These are phyloP conservation scores for Gigaspora rosea DNA, from an alignment of 192 early-diverging fungal genomes.

Conservation along the genomic window DNA sequence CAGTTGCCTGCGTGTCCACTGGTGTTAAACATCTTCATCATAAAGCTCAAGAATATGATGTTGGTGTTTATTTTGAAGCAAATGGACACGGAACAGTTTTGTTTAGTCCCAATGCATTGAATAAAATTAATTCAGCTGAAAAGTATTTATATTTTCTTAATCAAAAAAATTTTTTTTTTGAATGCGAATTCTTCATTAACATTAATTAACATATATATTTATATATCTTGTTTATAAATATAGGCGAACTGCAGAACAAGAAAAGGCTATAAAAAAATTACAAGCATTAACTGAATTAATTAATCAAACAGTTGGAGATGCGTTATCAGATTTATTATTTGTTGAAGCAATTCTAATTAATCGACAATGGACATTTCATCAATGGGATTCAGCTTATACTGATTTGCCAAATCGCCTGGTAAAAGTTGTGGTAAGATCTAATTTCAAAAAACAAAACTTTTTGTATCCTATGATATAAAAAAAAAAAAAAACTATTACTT, in stretches of 20 bases:
- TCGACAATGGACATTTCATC: slow-evolving; percentile 74
- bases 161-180: background rate
- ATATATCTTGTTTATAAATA: background rate
- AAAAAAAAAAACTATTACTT: too few relatives aligned
- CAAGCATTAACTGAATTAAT: slow-evolving; percentile 87
- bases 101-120: slow-evolving; percentile 79
- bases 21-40: slow-evolving; percentile 99
- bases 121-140: slow-evolving; percentile 69
- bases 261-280: slow-evolving; percentile 77
- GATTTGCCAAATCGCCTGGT: slow-evolving; percentile 94
- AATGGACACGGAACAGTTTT: slow-evolving; percentile 99
- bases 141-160: slow-evolving; percentile 48
- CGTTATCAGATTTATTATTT: slow-evolving; percentile 93
- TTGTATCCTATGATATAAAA: too few relatives aligned
- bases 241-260: slow-evolving; percentile 73
- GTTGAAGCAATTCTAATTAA: slow-evolving; percentile 90
- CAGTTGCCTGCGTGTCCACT: slow-evolving; percentile 93
- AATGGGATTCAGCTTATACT: slow-evolving; percentile 94
- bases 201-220: too few relatives aligned
- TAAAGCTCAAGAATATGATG: slow-evolving; percentile 94
- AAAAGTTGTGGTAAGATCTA: slow-evolving; percentile 83
- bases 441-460: too few relatives aligned
- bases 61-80: slow-evolving; percentile 99
- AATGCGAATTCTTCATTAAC: background rate
- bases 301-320: slow-evolving; percentile 99